These are phyloP conservation scores for Saccharomycopsis babjevae DNA, from an alignment of 805 yeast species.

Conservation along the genomic window DNA sequence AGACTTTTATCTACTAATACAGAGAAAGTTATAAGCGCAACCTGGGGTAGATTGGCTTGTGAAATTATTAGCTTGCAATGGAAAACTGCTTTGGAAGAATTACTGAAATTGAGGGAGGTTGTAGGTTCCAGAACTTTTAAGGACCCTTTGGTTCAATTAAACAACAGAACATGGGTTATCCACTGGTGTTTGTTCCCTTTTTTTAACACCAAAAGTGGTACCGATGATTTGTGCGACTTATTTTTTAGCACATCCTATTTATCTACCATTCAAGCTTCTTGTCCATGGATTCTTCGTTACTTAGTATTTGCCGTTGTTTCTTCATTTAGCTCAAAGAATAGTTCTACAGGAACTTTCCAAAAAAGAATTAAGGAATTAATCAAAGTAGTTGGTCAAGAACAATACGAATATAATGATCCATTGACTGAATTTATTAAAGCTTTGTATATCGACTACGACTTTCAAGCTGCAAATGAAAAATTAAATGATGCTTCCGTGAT, in stretches of 20 bases:
- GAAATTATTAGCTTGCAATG: slow-evolving; percentile 46
- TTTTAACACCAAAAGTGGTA: slow-evolving; percentile 39
- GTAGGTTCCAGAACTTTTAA: slow-evolving; percentile 45
- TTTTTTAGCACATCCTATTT: slow-evolving; percentile 51
- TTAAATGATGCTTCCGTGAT: slow-evolving; percentile 38
- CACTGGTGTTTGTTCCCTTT: slow-evolving; percentile 62
- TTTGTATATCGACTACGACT: slow-evolving; percentile 48
- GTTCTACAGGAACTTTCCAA: slow-evolving; percentile 30
- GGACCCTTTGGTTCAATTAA: slow-evolving; percentile 48
- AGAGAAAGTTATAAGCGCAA: slow-evolving; percentile 42
- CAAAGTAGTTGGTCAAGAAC: slow-evolving; percentile 48
- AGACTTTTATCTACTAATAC: slow-evolving; percentile 43
- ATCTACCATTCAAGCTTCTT: slow-evolving; percentile 58
- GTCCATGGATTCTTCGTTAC: slow-evolving; percentile 64
- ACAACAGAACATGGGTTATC: slow-evolving; percentile 56
- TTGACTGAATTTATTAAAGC: slow-evolving; percentile 46
- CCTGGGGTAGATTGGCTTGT: slow-evolving; percentile 62
- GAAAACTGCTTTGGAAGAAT: slow-evolving; percentile 43
- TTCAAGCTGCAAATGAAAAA: slow-evolving; percentile 40
- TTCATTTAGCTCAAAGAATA: slow-evolving; percentile 25
- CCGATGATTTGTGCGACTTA: slow-evolving; percentile 44
- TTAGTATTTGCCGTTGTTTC: slow-evolving; percentile 49
- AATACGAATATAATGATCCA: slow-evolving; percentile 57
- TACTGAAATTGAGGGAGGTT: slow-evolving; percentile 44
- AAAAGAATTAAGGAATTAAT: slow-evolving; percentile 49